Conservation (phyloP, 2,329 filamentous ascomycete species). For the Stylonectria norvegica region DNA sequence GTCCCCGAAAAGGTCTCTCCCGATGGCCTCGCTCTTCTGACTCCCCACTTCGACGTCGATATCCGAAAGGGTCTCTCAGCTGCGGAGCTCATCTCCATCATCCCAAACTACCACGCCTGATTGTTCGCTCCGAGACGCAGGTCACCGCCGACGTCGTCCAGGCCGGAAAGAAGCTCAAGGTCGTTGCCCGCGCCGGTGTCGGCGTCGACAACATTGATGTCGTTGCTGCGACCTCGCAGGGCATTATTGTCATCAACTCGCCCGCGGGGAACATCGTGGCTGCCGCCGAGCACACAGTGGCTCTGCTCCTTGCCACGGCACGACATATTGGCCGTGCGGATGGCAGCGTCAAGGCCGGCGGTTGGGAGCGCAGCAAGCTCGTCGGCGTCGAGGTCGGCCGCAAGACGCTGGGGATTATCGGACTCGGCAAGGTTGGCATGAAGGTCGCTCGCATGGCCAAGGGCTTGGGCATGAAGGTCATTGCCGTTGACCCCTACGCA, state of each 20-base stretch:
- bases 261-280: constrained; percentile 78
- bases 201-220: constrained; percentile 83
- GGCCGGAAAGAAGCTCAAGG: constrained; percentile 66
- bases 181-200: constrained; percentile 77
- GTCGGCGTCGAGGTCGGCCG: constrained; percentile 75
- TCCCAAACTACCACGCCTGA: constrained; percentile 69
- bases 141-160: constrained; percentile 66
- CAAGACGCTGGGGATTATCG: constrained; percentile 73
- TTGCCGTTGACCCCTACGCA: constrained; percentile 75
- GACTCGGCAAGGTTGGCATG: constrained; percentile 78
- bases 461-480: constrained; percentile 71
- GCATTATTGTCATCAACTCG: constrained; percentile 77
- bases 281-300: constrained; percentile 74
- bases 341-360: constrained; percentile 64
- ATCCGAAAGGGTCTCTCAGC: constrained; percentile 60
- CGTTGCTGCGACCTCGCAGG: constrained; percentile 64
- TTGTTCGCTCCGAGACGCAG: constrained; percentile 78
- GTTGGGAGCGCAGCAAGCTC: constrained; percentile 71
- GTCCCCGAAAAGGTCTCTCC: constrained; percentile 77
- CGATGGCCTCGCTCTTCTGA: constrained; percentile 70
- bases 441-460: constrained; percentile 77
- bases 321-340: constrained; percentile 70
- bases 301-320: constrained; percentile 69
- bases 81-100: constrained; percentile 62
- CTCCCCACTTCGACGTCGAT: constrained; percentile 66